Evolutionary conservation across 2,329 filamentous ascomycete species (phyloP).

Genomic region (Salinomyces thailandicus): DNA sequence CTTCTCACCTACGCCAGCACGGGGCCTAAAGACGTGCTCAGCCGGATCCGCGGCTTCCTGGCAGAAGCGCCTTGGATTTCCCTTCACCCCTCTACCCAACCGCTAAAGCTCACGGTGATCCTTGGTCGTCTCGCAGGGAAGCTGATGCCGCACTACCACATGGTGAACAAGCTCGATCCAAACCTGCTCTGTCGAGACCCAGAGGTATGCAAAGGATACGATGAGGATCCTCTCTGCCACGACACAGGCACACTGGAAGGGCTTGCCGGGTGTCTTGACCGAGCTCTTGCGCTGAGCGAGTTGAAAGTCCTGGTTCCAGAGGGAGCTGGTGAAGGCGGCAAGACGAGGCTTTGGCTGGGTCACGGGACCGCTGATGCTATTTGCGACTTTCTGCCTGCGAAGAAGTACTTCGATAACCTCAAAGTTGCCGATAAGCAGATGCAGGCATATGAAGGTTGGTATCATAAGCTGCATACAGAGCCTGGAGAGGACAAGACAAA

Average conservation of each 20-base stretch:
- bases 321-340: conserved; percentile 38
- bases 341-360: conserved; percentile 53
- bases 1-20: conserved; percentile 50
- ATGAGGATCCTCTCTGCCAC: conserved; percentile 62
- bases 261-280: conserved; percentile 64
- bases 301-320: conserved; percentile 42
- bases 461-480: conserved; percentile 51
- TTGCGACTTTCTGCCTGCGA: conserved; percentile 54
- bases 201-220: conserved; percentile 49
- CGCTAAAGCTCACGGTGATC: conserved; percentile 51
- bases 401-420: conserved; percentile 50
- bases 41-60: conserved; percentile 60
- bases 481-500: conserved; percentile 25
- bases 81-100: conserved; percentile 55
- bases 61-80: conserved; percentile 70
- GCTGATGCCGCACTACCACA: conserved; percentile 56
- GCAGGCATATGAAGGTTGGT: conserved; percentile 64
- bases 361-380: conserved; percentile 69
- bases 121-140: conserved; percentile 57
- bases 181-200: conserved; percentile 58
- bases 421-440: conserved; percentile 57
- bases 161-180: conserved; percentile 54
- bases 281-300: conserved; percentile 50
- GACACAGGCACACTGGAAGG: conserved; percentile 80
- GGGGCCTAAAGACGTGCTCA: conserved; percentile 42